A percentile compares a stretch with the other conserved stretches of the same genome.
phyloP scores from a whole-genome alignment of 73 alveolate genomes.

The Paramecium pentaurelia region DNA sequence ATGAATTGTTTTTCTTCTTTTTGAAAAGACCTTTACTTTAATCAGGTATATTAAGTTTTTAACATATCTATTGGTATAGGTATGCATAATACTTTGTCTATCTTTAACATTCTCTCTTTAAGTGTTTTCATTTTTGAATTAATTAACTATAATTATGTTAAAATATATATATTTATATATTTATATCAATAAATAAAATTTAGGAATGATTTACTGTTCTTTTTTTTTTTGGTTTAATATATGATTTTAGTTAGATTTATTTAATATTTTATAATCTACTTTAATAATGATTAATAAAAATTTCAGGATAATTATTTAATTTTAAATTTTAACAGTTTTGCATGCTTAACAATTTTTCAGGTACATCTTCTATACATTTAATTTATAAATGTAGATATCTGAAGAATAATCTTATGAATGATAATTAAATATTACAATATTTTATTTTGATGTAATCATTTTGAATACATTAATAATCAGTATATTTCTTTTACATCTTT shows the following conservation, averaged over 20 bases:
- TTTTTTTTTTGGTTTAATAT: not conserved
- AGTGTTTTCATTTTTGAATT: conserved; percentile 15
- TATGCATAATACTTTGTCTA: conserved; percentile 22
- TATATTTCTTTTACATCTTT: not conserved
- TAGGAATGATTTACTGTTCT: not conserved
- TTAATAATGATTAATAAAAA: conserved; percentile 37
- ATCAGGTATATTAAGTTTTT: not conserved
- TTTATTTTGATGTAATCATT: too few species aligned
- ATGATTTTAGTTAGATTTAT: not conserved
- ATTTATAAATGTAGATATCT: conserved; percentile 70
- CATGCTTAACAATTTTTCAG: conserved; percentile 65
- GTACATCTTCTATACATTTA: conserved; percentile 69
- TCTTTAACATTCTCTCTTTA: conserved; percentile 3
- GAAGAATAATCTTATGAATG: not conserved
- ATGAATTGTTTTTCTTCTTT: not conserved
- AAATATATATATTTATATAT: not conserved
- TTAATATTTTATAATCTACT: not conserved
- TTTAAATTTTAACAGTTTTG: conserved; percentile 63
- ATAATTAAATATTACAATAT: too few species aligned
- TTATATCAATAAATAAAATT: not conserved
- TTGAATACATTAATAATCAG: not conserved
- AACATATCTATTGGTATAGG: not conserved
- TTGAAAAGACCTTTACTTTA: not conserved
- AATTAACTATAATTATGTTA: not conserved
- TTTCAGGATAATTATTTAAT: conserved; percentile 72